Conservation (phyloP, 2,329 filamentous ascomycete species). For the Incumbomyces lentus region DNA sequence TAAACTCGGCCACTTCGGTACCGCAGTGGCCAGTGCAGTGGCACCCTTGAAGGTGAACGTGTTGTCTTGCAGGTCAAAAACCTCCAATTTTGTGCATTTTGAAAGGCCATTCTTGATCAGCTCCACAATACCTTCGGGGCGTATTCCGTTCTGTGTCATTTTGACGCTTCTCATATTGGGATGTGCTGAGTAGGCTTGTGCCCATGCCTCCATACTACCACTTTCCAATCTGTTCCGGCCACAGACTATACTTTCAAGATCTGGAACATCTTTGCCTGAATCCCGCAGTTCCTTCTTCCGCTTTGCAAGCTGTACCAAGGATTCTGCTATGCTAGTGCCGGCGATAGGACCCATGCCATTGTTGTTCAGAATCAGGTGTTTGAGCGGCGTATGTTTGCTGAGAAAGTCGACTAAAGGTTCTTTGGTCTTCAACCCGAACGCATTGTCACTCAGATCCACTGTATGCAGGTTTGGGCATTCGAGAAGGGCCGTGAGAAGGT, state of each 20-base stretch:
- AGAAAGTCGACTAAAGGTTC: conserved; percentile 89
- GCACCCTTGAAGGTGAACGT: conserved; percentile 81
- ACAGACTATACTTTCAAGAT: conserved; percentile 93
- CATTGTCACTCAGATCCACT: conserved; percentile 94
- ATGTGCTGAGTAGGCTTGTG: conserved; percentile 73
- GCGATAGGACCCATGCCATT: conserved; percentile 91
- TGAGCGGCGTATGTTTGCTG: conserved; percentile 74
- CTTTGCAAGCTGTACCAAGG: conserved; percentile 68
- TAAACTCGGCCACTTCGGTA: conserved; percentile 63
- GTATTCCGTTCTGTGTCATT: conserved; percentile 98
- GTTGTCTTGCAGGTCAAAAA: conserved; percentile 92
- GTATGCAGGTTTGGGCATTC: conserved; percentile 79
- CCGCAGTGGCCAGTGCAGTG: conserved; percentile 63
- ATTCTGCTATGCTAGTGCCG: conserved; percentile 78
- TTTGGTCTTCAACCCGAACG: conserved; percentile 90
- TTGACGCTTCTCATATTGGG: conserved; percentile 70
- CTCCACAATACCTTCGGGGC: conserved; percentile 79
- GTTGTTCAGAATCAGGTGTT: conserved; percentile 94
- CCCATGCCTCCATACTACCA: conserved; percentile 93
- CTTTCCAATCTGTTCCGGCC: conserved; percentile 93
- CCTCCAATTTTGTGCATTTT: conserved; percentile 56
- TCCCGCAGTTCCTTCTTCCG: conserved; percentile 65
- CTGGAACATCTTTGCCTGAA: conserved; percentile 59
- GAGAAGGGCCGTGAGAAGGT: conserved; percentile 74
- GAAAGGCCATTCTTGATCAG: conserved; percentile 70